These are phyloP conservation scores for Hymenoscyphus linearis DNA, from an alignment of 2,329 filamentous ascomycete genomes.

Conservation along the genomic window DNA sequence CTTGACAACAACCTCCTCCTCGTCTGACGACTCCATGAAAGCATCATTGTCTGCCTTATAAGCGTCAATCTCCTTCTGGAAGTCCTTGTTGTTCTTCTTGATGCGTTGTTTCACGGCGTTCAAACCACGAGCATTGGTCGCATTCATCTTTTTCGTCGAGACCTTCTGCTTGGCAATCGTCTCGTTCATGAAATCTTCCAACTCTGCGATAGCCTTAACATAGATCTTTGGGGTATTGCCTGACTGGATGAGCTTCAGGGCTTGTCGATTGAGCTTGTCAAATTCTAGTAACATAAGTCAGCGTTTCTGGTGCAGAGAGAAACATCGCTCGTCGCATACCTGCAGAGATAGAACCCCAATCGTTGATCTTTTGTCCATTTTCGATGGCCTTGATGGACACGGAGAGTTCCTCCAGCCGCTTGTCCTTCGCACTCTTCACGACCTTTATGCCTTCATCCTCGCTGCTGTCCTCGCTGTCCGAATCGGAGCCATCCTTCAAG, in stretches of 20 bases:
- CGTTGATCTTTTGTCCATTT: slow-evolving; percentile 94
- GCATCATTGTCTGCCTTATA: slow-evolving; percentile 81
- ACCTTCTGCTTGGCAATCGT: slow-evolving; percentile 93
- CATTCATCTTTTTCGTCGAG: slow-evolving; percentile 97
- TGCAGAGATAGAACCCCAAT: slow-evolving; percentile 88
- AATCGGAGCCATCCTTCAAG: slow-evolving; percentile 65
- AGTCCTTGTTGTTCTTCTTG: slow-evolving; percentile 98
- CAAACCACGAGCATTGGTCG: slow-evolving; percentile 85
- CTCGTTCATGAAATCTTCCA: slow-evolving; percentile 94
- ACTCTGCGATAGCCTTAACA: slow-evolving; percentile 85
- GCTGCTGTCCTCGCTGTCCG: slow-evolving; percentile 75
- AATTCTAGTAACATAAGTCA: slow-evolving; percentile 59
- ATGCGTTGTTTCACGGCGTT: slow-evolving; percentile 98
- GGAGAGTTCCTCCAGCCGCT: slow-evolving; percentile 91
- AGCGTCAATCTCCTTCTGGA: slow-evolving; percentile 77
- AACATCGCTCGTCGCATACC: slow-evolving; percentile 50
- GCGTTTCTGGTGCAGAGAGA: slow-evolving; percentile 8
- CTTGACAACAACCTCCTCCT: slow-evolving; percentile 55
- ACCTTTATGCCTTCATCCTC: slow-evolving; percentile 81
- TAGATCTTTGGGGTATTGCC: slow-evolving; percentile 84
- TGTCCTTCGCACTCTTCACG: slow-evolving; percentile 97
- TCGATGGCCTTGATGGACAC: slow-evolving; percentile 85
- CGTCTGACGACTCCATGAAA: slow-evolving; percentile 81
- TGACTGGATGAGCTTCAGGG: slow-evolving; percentile 70
- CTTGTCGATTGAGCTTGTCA: slow-evolving; percentile 87